Evolutionary conservation across 2,329 filamentous ascomycete genomes (phyloP), one percentile per base, ranked within the genome.

Genomic region (Tolypocladium ovalisporum): DNA sequence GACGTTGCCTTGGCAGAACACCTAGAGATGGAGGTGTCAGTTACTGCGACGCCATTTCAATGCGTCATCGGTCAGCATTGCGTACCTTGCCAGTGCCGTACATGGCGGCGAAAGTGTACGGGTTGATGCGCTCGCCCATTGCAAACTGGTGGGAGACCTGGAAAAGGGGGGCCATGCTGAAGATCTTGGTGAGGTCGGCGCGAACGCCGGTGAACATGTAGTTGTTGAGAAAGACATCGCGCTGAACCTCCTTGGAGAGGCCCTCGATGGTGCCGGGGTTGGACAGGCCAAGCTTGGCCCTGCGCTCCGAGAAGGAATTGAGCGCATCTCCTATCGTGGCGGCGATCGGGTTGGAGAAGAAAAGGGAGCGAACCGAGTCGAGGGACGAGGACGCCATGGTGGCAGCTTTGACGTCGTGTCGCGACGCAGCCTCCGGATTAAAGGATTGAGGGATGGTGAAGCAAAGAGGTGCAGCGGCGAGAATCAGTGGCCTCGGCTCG

Each of bases 141-240:
- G 93, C 88, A 73, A 99, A 94, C 66, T 94, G 90, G 78, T 99
- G 94, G 63, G 93, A 97, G 66, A 97, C 89, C 76, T 97, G 93
- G 81, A 99, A 99, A 65, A 97, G 79, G 58, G 94, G 94, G 58
- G 86, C 84, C 73, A 96, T 84, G 81, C 91, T 94, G 77, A 97
- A 96, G 70, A 90, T 86, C 81, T 97, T 97, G 71, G 91, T 97
- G 71, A 97, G 80, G 75, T 99, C 94, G 73, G 93, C 95, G 71
- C 93, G 89, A 73, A 99, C 83, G 68, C 94, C 94, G 51, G 90
- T 89, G 80, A 99, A 97, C 85, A 94, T 95, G 74, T 90, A 89
- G 80, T 97, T 96, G 77, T 88, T 94, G 68, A 97, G 85, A 72
- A 97, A 87, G 66, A 97, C 92, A 82, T 97, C 92, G 76, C 92